Evolutionary conservation across 306 rosid genomes (phyloP).

Genomic region (Benincasa hispida): DNA sequence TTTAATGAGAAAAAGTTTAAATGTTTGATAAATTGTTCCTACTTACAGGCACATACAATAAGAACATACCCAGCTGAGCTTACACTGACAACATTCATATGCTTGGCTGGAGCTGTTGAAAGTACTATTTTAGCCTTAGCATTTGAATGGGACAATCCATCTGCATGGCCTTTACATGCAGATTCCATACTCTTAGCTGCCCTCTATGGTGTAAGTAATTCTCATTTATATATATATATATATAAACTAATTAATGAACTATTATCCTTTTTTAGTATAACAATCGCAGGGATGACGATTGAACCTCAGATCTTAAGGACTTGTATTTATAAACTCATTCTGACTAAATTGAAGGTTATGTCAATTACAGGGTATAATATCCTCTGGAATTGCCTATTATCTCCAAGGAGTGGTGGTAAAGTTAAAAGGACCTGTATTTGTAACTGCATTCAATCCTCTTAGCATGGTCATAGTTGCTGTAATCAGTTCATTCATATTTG

Average conservation of each 20-base stretch:
- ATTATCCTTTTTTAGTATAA: too few species aligned
- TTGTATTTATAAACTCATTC: too few species aligned
- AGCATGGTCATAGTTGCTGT: constrained; percentile 84
- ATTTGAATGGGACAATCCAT: constrained; percentile 4
- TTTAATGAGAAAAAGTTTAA: too few species aligned
- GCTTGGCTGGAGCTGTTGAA: constrained; percentile 8
- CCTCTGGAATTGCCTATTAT: constrained; percentile 63
- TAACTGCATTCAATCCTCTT: constrained; percentile 86
- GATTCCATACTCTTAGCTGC: constrained; percentile 5
- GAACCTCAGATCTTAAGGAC: too few species aligned
- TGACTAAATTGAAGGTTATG: background rate
- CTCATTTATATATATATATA: too few species aligned
- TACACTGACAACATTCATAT: background rate
- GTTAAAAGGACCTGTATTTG: constrained; percentile 79
- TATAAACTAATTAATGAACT: too few species aligned
- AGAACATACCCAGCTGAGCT: constrained; percentile 6
- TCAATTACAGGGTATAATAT: constrained; percentile 45
- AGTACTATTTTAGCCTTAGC: background rate
- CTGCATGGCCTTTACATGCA: background rate
- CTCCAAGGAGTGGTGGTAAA: constrained; percentile 74
- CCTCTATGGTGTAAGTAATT: background rate
- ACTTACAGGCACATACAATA: background rate
- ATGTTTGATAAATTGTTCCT: too few species aligned
- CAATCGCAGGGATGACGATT: too few species aligned
- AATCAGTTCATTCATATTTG: constrained; percentile 60